Evolutionary conservation across 2,329 filamentous ascomycete species (phyloP).

Genomic region (Helotiales sp.): DNA sequence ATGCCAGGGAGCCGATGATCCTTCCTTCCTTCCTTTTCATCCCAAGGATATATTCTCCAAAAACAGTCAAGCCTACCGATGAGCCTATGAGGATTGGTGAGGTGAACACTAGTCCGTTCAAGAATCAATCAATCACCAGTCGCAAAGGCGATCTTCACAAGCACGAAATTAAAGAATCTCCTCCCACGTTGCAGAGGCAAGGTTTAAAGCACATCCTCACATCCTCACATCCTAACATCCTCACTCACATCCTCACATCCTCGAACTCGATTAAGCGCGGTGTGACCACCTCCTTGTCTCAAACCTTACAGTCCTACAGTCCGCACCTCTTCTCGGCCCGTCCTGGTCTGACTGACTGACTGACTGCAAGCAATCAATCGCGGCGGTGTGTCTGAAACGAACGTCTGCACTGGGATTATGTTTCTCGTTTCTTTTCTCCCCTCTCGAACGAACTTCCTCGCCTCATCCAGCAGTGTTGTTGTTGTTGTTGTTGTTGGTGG

Average conservation of each 20-base stretch:
- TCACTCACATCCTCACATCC: background rate
- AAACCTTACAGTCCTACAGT: background rate
- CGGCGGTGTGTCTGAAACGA: slow-evolving; percentile 8
- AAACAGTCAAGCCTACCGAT: slow-evolving; percentile 14
- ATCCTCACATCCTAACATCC: no score
- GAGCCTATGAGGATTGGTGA: background rate
- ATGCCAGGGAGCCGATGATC: slow-evolving; percentile 13
- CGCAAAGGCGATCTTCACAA: background rate
- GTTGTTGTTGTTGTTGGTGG: no score
- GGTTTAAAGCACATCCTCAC: background rate
- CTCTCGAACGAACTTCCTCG: background rate
- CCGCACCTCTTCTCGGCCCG: background rate
- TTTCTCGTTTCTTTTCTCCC: slow-evolving; percentile 15
- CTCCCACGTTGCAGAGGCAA: background rate
- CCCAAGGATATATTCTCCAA: slow-evolving; percentile 6
- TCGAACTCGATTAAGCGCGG: slow-evolving; percentile 29
- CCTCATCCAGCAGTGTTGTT: no score
- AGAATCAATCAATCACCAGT: no score
- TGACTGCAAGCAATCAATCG: slow-evolving; percentile 11
- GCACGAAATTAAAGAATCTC: background rate
- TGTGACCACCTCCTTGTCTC: slow-evolving; percentile 4
- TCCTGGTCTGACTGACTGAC: slow-evolving; percentile 5
- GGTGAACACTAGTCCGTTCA: slow-evolving; percentile 9
- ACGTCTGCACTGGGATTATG: background rate
- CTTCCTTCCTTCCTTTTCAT: background rate